These are phyloP conservation scores for Coemansia sp. DNA, from an alignment of 192 early-diverging fungal species.

Conservation along the genomic window DNA sequence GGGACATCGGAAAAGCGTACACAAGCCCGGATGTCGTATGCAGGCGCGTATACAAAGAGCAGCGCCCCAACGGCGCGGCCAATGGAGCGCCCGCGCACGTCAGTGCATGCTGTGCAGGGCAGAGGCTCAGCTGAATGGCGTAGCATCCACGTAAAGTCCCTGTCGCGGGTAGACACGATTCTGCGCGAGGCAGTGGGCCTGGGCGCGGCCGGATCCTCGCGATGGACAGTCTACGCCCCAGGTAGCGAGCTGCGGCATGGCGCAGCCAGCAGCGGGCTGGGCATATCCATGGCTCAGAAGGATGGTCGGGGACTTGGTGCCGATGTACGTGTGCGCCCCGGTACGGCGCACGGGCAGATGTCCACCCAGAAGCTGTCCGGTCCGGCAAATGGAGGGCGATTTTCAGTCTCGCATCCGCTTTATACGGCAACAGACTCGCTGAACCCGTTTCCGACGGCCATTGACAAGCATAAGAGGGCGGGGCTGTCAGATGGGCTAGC, in stretches of 20 bases:
- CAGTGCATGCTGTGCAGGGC: conserved; percentile 7
- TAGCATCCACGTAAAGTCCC: conserved; percentile 45
- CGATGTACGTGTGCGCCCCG: conserved; percentile 8
- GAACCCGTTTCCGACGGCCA: background rate
- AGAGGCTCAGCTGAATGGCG: conserved; percentile 31
- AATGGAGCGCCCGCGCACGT: conserved; percentile 15
- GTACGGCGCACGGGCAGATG: conserved; percentile 11
- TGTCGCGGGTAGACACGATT: conserved; percentile 42
- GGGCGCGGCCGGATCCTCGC: background rate
- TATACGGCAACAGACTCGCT: no score
- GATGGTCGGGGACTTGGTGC: background rate
- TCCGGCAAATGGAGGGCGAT: no score
- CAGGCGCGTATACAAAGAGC: background rate
- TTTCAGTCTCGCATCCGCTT: no score
- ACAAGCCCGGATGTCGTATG: background rate
- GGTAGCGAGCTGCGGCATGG: background rate
- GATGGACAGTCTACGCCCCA: conserved; percentile 14
- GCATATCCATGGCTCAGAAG: conserved; percentile 13
- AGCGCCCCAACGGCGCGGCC: conserved; percentile 1
- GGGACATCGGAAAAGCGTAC: background rate
- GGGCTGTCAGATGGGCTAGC: background rate
- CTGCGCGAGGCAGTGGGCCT: conserved; percentile 45
- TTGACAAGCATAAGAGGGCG: background rate
- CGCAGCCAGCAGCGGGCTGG: conserved; percentile 16
- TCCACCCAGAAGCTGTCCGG: no score